phyloP scores from a whole-genome alignment of 208 protist species.

The Leishmania turanica region DNA sequence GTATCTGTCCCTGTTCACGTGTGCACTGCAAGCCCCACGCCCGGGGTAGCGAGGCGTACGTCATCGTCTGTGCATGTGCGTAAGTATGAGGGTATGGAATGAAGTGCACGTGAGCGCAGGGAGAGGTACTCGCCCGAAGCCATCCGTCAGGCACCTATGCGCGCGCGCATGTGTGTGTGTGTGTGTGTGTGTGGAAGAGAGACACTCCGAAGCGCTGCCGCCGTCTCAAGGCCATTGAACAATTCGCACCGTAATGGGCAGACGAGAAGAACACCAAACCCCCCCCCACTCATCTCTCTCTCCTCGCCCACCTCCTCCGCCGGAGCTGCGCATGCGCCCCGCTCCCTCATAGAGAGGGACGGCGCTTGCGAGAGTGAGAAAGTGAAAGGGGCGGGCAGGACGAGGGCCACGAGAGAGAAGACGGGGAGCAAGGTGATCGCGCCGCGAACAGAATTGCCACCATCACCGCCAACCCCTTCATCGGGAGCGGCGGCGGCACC shows the following conservation, averaged over 20 bases:
- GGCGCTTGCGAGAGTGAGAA: neutral
- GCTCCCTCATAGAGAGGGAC: too few relatives aligned
- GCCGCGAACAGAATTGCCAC: neutral
- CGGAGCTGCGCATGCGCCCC: neutral
- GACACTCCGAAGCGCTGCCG: neutral
- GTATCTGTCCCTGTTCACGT: neutral
- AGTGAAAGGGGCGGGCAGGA: neutral
- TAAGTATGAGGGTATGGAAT: neutral
- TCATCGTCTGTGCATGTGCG: neutral
- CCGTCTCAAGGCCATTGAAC: neutral
- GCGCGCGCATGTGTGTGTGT: too few relatives aligned
- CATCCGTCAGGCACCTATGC: neutral
- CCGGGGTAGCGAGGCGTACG: neutral
- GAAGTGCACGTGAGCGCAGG: neutral
- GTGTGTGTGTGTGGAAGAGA: conserved; percentile 1
- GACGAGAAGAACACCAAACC: neutral
- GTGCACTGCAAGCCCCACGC: too few relatives aligned
- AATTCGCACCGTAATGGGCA: neutral
- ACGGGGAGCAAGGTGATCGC: neutral
- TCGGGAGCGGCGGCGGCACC: neutral
- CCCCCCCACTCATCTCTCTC: neutral
- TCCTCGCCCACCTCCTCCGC: too few relatives aligned
- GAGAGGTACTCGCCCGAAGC: neutral
- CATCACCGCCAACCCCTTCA: neutral
- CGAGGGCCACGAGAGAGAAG: neutral